Conservation (phyloP, 345 rosid genomes). For the Eucalyptus lansdowneana region DNA sequence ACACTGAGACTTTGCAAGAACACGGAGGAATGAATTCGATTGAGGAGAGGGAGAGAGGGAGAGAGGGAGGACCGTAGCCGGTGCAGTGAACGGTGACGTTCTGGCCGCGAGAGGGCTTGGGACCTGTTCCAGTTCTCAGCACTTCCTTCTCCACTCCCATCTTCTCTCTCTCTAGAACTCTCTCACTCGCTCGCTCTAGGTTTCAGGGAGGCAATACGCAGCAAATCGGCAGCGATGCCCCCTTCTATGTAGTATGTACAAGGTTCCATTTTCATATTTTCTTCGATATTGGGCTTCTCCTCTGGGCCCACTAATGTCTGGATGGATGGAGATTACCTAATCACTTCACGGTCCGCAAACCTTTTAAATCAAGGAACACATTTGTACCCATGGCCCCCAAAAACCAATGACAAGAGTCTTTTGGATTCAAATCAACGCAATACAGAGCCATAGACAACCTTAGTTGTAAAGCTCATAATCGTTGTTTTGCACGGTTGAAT, state of each 20-base stretch:
- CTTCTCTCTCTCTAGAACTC: not conserved
- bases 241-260: not conserved
- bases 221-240: not conserved
- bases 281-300: not conserved
- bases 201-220: not conserved
- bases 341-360: not conserved
- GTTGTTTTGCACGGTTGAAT: not conserved
- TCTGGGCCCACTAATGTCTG: not conserved
- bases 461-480: not conserved
- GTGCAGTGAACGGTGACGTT: slow-evolving; percentile 68
- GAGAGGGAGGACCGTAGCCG: slow-evolving; percentile 29
- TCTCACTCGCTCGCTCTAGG: not conserved
- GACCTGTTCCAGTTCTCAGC: not conserved
- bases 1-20: not conserved
- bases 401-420: not conserved
- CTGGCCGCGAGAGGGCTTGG: slow-evolving; percentile 51
- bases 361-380: not conserved
- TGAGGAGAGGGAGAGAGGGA: not conserved
- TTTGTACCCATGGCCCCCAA: not conserved
- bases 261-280: not conserved
- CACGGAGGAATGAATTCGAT: not conserved
- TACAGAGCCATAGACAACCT: not conserved
- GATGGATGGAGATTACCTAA: not conserved
- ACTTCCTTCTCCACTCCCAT: not conserved
- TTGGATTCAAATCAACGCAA: not conserved